A percentile compares a stretch with the other conserved stretches of the same genome.
Evolutionary conservation across 2,329 filamentous ascomycete species (phyloP).

Genomic region (Claviceps fusiformis): DNA sequence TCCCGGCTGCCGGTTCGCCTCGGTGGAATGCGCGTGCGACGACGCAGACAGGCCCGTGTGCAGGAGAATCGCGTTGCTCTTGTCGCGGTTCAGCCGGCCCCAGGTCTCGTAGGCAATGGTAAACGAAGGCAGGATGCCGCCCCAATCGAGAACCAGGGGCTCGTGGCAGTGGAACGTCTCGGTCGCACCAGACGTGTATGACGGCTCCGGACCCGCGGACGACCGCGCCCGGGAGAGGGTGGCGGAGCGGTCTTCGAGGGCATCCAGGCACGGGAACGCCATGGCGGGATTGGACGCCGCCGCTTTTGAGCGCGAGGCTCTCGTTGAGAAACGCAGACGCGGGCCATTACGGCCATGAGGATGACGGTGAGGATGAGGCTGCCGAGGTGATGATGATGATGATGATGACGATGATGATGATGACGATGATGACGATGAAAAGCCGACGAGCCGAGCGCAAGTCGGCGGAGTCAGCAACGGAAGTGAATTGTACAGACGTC

Average conservation of each 20-base stretch:
- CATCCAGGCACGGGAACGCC: conserved; percentile 82
- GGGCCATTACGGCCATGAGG: neutral
- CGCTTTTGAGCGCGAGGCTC: conserved; percentile 17
- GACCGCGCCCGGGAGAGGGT: conserved; percentile 43
- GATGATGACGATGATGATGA: neutral
- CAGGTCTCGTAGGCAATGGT: conserved; percentile 88
- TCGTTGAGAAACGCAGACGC: conserved; percentile 2
- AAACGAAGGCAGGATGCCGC: conserved; percentile 78
- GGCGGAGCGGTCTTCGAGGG: conserved; percentile 64
- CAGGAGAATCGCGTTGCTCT: conserved; percentile 78
- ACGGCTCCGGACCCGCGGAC: conserved; percentile 74
- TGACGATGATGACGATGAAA: too few relatives aligned
- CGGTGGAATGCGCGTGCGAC: conserved; percentile 90
- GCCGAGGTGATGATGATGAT: neutral
- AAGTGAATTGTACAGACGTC: conserved; percentile 4
- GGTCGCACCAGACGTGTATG: conserved; percentile 84
- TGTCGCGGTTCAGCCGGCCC: conserved; percentile 67
- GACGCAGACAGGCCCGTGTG: conserved; percentile 95
- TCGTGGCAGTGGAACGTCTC: conserved; percentile 60
- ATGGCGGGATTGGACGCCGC: conserved; percentile 66
- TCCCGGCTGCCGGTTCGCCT: conserved; percentile 69
- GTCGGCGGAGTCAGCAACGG: conserved; percentile 1
- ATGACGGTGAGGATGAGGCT: neutral
- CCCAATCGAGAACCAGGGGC: conserved; percentile 82
- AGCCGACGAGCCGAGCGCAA: conserved; percentile 1